Evolutionary conservation across 1,284 basidiomycete species (phyloP), one percentile per base, ranked within the genome.

Genomic region (Ganoderma meredithae): DNA sequence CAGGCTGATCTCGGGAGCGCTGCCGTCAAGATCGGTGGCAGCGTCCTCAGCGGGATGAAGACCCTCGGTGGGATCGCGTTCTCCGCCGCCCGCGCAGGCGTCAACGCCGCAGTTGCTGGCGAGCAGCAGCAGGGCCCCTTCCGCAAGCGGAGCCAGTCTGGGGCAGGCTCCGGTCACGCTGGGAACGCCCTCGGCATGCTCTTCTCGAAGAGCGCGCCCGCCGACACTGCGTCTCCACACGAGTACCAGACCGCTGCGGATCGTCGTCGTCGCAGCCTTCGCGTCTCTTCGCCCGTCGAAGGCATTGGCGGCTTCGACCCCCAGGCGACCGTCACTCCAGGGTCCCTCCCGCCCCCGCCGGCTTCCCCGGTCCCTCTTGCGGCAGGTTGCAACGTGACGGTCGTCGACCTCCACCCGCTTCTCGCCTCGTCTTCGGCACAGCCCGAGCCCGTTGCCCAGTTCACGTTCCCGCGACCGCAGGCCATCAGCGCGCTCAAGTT

Each of bases 171-270:
- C 10, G 43, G 22, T 0, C 49, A 44, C 4, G 64, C 61, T 5
- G 56, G 49, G 19, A 65, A 65, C 13, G 62, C 67, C 12, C 49
- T 72, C 19, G 71, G 71, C 13, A 62, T 66, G 70, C 85, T 88
- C 75, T 88, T 90, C 76, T 92, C 90, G 47, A 82, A 86, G 74
- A 90, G 90, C 72, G 89, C 90, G 0, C 91, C 90, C 17, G 85
- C 85, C 39, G 81, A 66, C 44, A 66, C 68, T 17, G 58, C 60
- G 39, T 62, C 68, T 2, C 66, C 64, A 27, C 62, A 64, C 62
- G 66, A 36, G 55, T 71, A 69, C 62, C 66, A 70, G 69, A 70
- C 69, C 1, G 58, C 52, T 8, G 65, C 67, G 44, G 67, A 68
- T 40, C 55, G 65, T 19, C 60, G 71, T 6, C 60, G 68, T 1